Evolutionary conservation across 2,329 filamentous ascomycete species (phyloP).

Genomic region (Phyllosticta capitalensis): DNA sequence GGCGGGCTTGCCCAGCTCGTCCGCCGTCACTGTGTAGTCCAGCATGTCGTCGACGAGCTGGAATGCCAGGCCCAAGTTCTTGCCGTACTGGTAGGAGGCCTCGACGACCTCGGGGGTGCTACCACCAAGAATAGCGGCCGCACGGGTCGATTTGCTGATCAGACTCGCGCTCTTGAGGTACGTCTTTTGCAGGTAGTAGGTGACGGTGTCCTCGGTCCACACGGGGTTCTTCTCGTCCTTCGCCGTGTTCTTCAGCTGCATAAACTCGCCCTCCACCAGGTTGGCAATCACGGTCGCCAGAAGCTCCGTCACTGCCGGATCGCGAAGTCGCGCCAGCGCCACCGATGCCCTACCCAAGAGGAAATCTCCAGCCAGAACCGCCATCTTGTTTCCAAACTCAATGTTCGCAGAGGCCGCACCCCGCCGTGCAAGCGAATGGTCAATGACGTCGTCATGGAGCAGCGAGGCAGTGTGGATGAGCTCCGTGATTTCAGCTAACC

Average conservation of each 20-base stretch:
- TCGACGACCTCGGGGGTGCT: constrained; percentile 72
- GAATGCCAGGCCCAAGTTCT: constrained; percentile 89
- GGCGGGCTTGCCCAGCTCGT: constrained; percentile 86
- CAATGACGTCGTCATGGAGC: constrained; percentile 96
- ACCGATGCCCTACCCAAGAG: constrained; percentile 87
- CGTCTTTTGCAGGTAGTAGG: constrained; percentile 95
- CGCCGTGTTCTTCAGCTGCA: constrained; percentile 97
- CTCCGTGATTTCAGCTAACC: constrained; percentile 92
- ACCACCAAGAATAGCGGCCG: constrained; percentile 75
- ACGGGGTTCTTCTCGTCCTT: constrained; percentile 73
- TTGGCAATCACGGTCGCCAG: constrained; percentile 96
- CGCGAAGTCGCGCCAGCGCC: constrained; percentile 76
- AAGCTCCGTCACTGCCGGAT: constrained; percentile 90
- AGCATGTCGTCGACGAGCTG: constrained; percentile 97
- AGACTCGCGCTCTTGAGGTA: constrained; percentile 94
- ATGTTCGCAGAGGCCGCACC: constrained; percentile 82
- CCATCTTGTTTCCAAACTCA: constrained; percentile 98
- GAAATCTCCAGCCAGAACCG: constrained; percentile 94
- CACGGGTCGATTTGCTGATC: constrained; percentile 92
- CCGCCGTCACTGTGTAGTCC: constrained; percentile 81
- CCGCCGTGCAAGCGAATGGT: constrained; percentile 77
- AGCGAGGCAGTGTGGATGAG: constrained; percentile 95
- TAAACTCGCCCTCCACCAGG: constrained; percentile 96
- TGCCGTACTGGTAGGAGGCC: constrained; percentile 83
- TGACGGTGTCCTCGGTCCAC: constrained; percentile 81